phyloP scores from a whole-genome alignment of 331 rosid species.

The Prunus yedoensis region DNA sequence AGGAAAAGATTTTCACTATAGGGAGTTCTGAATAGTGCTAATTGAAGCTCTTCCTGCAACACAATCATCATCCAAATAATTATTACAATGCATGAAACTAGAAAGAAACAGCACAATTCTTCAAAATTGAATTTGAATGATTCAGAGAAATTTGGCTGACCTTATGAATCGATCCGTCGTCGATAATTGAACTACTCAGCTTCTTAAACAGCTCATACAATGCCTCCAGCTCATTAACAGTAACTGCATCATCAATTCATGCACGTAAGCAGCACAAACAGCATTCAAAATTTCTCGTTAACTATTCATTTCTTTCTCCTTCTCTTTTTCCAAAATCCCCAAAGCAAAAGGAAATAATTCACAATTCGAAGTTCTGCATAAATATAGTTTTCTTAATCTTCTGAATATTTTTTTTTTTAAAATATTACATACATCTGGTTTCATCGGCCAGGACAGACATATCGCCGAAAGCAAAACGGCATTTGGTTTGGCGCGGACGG shows the following conservation, averaged over 20 bases:
- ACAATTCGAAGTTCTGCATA: not conserved
- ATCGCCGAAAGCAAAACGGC: slow-evolving; percentile 13
- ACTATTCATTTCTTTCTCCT: not conserved
- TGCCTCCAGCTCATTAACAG: slow-evolving; percentile 67
- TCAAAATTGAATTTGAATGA: not conserved
- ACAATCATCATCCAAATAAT: slow-evolving; percentile 1
- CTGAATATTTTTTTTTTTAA: too few relatives aligned
- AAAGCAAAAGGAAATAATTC: not conserved
- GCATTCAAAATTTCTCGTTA: not conserved
- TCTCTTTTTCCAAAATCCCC: not conserved
- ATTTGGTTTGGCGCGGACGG: slow-evolving; percentile 23
- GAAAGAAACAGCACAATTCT: not conserved
- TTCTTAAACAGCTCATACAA: slow-evolving; percentile 66
- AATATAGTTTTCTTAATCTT: too few relatives aligned
- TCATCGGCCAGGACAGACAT: slow-evolving; percentile 45
- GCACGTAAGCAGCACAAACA: not conserved
- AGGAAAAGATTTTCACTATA: slow-evolving; percentile 64
- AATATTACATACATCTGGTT: slow-evolving; percentile 48
- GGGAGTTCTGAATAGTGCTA: slow-evolving; percentile 59
- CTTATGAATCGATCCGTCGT: slow-evolving; percentile 87
- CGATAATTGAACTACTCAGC: slow-evolving; percentile 71
- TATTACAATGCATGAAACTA: not conserved
- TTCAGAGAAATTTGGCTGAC: slow-evolving; percentile 32
- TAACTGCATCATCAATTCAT: slow-evolving; percentile 41
- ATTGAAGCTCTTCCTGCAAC: slow-evolving; percentile 74